Evolutionary conservation across 768 basidiomycete genomes (phyloP).

Genomic region (Lentinula boryana): DNA sequence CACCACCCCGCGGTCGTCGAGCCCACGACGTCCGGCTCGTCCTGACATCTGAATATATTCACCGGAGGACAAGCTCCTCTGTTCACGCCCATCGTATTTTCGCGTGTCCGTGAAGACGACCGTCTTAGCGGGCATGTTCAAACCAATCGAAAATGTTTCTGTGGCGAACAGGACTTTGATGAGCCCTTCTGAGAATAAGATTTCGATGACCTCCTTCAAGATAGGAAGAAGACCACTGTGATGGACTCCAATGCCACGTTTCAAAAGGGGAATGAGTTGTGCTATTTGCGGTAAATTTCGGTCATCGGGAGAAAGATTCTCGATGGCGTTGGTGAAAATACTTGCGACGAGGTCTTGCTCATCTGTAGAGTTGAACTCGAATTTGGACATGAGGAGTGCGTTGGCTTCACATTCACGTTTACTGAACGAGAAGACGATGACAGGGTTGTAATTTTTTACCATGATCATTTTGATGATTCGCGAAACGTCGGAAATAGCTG

Average conservation of each 20-base stretch:
- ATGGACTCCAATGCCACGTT: conserved; percentile 96
- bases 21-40: conserved; percentile 91
- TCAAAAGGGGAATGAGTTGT: conserved; percentile 86
- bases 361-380: conserved; percentile 90
- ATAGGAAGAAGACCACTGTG: conserved; percentile 97
- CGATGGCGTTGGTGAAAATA: conserved; percentile 94
- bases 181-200: conserved; percentile 95
- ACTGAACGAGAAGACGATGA: conserved; percentile 97
- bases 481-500: conserved; percentile 89
- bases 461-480: conserved; percentile 99
- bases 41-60: conserved; percentile 99
- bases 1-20: conserved; percentile 98
- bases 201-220: conserved; percentile 98
- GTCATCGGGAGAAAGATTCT: conserved; percentile 82
- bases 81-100: conserved; percentile 95
- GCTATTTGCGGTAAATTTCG: conserved; percentile 88
- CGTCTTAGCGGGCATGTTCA: conserved; percentile 99
- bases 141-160: conserved; percentile 95
- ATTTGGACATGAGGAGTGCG: conserved; percentile 88
- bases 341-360: conserved; percentile 82
- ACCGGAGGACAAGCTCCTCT: conserved; percentile 87
- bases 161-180: conserved; percentile 99
- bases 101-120: conserved; percentile 95
- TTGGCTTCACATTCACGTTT: conserved; percentile 96
- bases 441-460: conserved; percentile 95